These are phyloP conservation scores for Umbelopsis sp. DNA, from an alignment of 371 early-diverging fungal species.

Conservation along the genomic window DNA sequence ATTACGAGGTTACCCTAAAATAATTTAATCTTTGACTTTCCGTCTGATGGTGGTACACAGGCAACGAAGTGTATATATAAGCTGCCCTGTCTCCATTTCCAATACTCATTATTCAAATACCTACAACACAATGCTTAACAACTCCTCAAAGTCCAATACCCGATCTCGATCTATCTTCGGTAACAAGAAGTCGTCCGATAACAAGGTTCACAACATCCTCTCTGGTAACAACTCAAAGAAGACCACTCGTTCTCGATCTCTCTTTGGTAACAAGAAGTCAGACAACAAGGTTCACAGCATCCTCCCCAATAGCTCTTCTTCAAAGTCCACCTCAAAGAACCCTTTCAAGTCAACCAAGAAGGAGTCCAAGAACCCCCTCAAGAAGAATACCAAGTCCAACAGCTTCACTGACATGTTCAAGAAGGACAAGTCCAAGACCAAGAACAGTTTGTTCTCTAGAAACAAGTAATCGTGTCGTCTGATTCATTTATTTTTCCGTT, in stretches of 20 bases:
- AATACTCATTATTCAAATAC: neutral
- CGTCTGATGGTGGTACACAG: neutral
- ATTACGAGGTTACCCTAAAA: neutral
- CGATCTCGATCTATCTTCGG: slow-evolving; percentile 4
- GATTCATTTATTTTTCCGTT: no score
- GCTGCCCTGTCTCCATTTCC: neutral
- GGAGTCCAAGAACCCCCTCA: neutral
- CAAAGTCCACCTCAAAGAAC: neutral
- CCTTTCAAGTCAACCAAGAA: slow-evolving; percentile 8
- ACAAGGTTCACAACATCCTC: slow-evolving; percentile 6
- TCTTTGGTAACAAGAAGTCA: slow-evolving; percentile 6
- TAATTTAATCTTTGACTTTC: neutral
- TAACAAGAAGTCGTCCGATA: slow-evolving; percentile 2
- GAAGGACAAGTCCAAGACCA: neutral
- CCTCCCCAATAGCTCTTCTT: neutral
- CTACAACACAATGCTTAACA: neutral
- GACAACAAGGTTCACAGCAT: slow-evolving; percentile 13
- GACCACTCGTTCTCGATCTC: neutral
- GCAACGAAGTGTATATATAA: slow-evolving; percentile 4
- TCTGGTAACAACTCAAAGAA: neutral
- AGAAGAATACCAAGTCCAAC: slow-evolving; percentile 1
- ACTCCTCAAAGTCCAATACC: neutral
- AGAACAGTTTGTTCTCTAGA: slow-evolving; percentile 1
- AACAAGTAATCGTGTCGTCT: neutral
- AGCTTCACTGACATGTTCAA: slow-evolving; percentile 11